Evolutionary conservation across 2,329 filamentous ascomycete genomes (phyloP), one percentile per base, ranked within the genome.

Genomic region (Paecilomyces fulvus): DNA sequence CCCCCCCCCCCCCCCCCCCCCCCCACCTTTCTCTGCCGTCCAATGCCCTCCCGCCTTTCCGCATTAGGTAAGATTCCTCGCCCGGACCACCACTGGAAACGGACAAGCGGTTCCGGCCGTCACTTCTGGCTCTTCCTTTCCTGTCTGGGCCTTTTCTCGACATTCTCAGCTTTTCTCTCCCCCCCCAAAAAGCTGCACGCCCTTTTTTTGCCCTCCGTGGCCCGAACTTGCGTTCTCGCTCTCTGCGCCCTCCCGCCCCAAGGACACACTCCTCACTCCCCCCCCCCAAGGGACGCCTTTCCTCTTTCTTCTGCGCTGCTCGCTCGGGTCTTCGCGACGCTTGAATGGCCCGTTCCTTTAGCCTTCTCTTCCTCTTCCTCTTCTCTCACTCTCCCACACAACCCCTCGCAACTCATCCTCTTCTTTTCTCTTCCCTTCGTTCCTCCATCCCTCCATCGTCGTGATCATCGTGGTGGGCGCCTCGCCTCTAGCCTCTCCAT

Each of bases 281-380:
- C 31, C 11, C n/a, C 14, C 37, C 37, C 37, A 43, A 43, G 5
- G 17, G 9, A 9, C 63, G 61, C 63, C 57, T 64, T 65, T 63
- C 63, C 63, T 60, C 53, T 66, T 65, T 65, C 59, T 61, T 54
- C 57, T 57, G 33, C n/a, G 23, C 49, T 55, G 51, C 57, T 56
- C 58, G 49, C 58, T 61, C 60, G 63, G 60, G 56, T 62, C 57
- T 63, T 57, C 61, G 63, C 63, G 59, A 63, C 61, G 56, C 64
- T 61, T 64, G 61, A 60, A 63, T 65, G 63, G 63, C 58, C 61
- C 63, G 58, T 63, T 57, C 52, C 61, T 63, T n/a, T 30, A 30
- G 23, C 43, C 52, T 25, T 12, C 61, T 58, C 60, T 64, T 62
- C 56, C 59, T 60, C 59, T 62, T 59, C 60, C 61, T 43, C 63